Base-by-base conservation (phyloP, 2,329 filamentous ascomycete genomes). In the Neoscytalidium dimidiatum region DNA sequence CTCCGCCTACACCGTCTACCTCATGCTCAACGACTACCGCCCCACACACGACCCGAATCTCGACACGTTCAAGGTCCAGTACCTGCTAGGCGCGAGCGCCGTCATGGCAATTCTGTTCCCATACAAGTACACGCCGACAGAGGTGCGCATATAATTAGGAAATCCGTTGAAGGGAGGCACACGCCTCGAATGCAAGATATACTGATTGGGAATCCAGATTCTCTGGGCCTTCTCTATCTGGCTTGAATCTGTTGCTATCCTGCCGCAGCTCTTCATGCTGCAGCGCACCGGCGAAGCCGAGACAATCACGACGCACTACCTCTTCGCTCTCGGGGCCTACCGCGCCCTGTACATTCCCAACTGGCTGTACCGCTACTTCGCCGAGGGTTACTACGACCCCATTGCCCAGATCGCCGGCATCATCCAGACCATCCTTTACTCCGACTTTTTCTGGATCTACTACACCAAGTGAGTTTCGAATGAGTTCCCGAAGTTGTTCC, bases 391-490 rank as follows among this genome's bases (percentile, higher is more conserved):
- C 77, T 90, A 90, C 71, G 94, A 98, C 76, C 91, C 89, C 69
- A 96, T 97, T 70, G 90, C 94, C 21, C 90, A 97, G 60, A 75
- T 95, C 68, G 95, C 96, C 3, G 95, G 95, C 13, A 85, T 98
- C 64, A 82, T 98, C 69, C 95, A 99, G 84, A 99, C 95, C 0
- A 81, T 99, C 56, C 84, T 99, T 66, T 99, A 99, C 83, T 96
- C 92, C 68, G 95, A 99, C 82, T 99, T 99, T 83, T 99, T 99
- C 86, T 99, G 94, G 85, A 94, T 99, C 74, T 99, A 99, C 83
- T 99, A 97, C 82, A 97, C 90, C 66, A 98, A 97, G 88, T 90
- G 77, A 78, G 85, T 80, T 14, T 21, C n/a, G n/a, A n/a, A n/a
- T n/a, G 23, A n/a, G 17, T 17, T 6, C 17, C 35, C 46, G 46